Evolutionary conservation across 257 asterid species (phyloP), one percentile per base, ranked within the genome.

Genomic region (Linaria vulgaris): DNA sequence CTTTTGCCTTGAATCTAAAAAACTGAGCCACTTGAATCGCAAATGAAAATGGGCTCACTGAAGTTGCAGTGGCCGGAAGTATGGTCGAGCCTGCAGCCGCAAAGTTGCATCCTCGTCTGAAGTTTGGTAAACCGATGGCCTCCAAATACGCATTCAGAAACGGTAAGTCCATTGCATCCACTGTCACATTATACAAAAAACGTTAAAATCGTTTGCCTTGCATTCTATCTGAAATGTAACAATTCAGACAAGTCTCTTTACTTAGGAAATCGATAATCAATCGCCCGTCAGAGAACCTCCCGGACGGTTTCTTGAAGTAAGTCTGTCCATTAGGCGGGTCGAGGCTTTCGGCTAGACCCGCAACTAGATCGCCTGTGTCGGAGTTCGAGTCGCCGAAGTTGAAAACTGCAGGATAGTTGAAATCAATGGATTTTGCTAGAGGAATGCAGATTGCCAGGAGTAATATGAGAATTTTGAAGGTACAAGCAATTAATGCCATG

Each of bases 321-420:
- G 76, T 78, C 79, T 85, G 90, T 1, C 99, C 99, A 48, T 90
- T 79, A 1, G 99, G 99, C 3, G 83, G 88, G 46, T 85, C 83
- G n/a, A 94, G 90, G 46, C 34, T 50, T 0, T 77, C 88, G 4
- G 76, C 94, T 16, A 85, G 54, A 6, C 88, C 96, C 2, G 96
- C 90, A 17, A 94, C 82, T 13, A 90, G 86, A 55, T 78, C 75
- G 11, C 97, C 96, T 0, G 99, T 94, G 77, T 94, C 97, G 11
- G 99, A 94, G 72, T 94, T 94, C 7, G 97, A 94, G 78, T 94
- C 99, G 0, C 99, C 99, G n/a, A 94, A 94, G 75, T 94, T 94
- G 90, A 94, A 85, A 59, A 90, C 92, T 20, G 96, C 96, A 4
- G 97, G 96, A 37, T 73, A 94, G 57, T 83, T 82, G 84, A 90